Base-by-base conservation (phyloP, 805 yeast genomes). In the Tetrapisispora namnaoensis region DNA sequence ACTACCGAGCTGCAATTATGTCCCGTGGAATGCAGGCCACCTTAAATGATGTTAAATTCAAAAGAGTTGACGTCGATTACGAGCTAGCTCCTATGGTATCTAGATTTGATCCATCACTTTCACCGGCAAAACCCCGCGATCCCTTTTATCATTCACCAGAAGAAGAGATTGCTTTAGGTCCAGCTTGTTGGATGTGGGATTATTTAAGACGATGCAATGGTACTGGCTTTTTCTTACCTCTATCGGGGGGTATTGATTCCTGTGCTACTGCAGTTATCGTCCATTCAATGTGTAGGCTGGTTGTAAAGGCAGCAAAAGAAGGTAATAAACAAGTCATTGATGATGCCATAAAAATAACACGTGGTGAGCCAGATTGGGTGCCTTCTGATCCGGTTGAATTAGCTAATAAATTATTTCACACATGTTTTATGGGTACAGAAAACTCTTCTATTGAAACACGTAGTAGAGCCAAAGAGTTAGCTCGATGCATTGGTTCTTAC, bases 161-260 rank as follows among this genome's bases (percentile, higher is more conserved):
- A 60, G 97, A 93, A 68, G 99, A 93, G 67, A 91, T 93, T 55
- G 97, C 98, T 0, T 71, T 86, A 41, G 99, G 99, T 0, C 99
- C 99, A 0, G 99, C 99, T 0, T 93, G 99, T 66, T 93, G 99
- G 99, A 68, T 93, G 54, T 93, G 99, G 99, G 99, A 93, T 66
- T 93, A 93, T 61, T 74, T 93, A 50, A 78, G 99, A 65, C 77
- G 99, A 54, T 87, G 95, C 56, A 79, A 79, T 55, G 86, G 93
- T 46, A 87, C 89, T 0, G 99, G 99, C 0, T 93, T 75, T 64
- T 95, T 93, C 67, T 71, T 93, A 42, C 98, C 99, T 0, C 72
- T 93, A 45, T 84, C 95, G 65, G 99, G 99, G 18, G 99, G 99
- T 45, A 91, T 93, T 54, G 99, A 93, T 63, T 86, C 95, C 35